Conservation (phyloP, 2,329 filamentous ascomycete genomes). For the Ambrosiella cleistominuta region DNA sequence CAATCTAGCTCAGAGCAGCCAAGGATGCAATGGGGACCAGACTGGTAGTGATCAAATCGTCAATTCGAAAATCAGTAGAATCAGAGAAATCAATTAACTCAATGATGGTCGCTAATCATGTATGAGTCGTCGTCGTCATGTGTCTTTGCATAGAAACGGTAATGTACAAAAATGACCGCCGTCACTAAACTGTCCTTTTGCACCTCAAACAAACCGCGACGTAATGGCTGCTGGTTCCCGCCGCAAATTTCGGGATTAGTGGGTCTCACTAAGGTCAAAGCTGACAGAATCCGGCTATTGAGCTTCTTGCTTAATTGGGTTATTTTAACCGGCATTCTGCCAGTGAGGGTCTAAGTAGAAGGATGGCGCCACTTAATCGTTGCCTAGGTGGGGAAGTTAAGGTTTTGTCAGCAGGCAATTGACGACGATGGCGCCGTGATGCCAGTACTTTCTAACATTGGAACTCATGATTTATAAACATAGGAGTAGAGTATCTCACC, state of each 20-base stretch:
- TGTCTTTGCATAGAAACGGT: neutral
- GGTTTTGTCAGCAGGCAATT: neutral
- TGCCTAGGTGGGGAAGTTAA: neutral
- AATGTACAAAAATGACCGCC: neutral
- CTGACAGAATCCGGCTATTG: neutral
- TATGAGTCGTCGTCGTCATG: neutral
- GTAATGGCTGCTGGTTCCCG: constrained; percentile 3
- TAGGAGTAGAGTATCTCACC: too few species aligned
- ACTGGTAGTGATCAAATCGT: too few species aligned
- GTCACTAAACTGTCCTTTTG: constrained; percentile 7
- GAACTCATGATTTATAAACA: too few species aligned
- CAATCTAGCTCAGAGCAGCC: too few species aligned
- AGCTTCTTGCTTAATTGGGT: too few species aligned
- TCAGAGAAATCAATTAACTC: too few species aligned
- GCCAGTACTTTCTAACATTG: too few species aligned
- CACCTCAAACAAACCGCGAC: constrained; percentile 6
- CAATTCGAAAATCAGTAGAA: too few species aligned
- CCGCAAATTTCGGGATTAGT: neutral
- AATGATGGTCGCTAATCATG: too few species aligned
- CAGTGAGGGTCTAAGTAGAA: neutral
- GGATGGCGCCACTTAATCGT: neutral
- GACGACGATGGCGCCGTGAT: too few species aligned
- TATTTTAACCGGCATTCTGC: neutral
- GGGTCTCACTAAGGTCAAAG: neutral
- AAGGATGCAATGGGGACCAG: too few species aligned